Percentiles rank a stretch among this genome's conserved stretches.
phyloP scores from a whole-genome alignment of 108 stramenopile genomes.

The Bacterosira constricta region DNA sequence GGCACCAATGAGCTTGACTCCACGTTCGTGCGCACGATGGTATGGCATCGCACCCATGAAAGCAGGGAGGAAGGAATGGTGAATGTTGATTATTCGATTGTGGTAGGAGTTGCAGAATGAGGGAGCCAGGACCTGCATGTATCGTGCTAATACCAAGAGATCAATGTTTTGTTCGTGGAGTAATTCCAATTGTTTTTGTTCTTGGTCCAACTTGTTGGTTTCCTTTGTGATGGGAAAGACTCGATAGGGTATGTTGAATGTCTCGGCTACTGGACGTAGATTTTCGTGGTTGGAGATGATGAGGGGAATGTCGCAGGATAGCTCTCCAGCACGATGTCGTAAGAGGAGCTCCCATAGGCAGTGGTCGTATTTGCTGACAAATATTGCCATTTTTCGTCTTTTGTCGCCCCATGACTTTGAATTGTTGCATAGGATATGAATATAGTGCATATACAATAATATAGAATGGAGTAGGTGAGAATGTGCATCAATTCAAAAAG shows the following conservation, averaged over 20 bases:
- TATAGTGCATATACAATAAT: not conserved
- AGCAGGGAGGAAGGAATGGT: conserved; percentile 89
- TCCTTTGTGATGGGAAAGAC: conserved; percentile 72
- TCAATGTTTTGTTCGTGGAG: conserved; percentile 61
- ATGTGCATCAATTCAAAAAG: not conserved
- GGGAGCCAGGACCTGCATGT: conserved; percentile 84
- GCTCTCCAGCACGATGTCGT: conserved; percentile 75
- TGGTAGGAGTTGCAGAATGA: conserved; percentile 67
- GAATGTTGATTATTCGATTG: conserved; percentile 83
- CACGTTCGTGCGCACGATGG: conserved; percentile 80
- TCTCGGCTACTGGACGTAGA: conserved; percentile 71
- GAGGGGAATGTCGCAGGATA: conserved; percentile 65
- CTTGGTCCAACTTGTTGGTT: conserved; percentile 68
- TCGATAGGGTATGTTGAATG: conserved; percentile 73
- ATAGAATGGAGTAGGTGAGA: not conserved
- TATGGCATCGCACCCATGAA: conserved; percentile 78
- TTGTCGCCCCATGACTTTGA: conserved; percentile 43
- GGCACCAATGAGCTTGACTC: conserved; percentile 89
- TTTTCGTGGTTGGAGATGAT: conserved; percentile 84
- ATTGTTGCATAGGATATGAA: not conserved
- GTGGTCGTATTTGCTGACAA: conserved; percentile 83
- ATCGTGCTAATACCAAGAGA: conserved; percentile 79
- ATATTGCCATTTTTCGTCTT: conserved; percentile 42
- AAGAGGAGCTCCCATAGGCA: conserved; percentile 87
- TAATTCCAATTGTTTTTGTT: conserved; percentile 70